Evolutionary conservation across 1,284 basidiomycete species (phyloP).

Genomic region (Anthracocystis setariae): DNA sequence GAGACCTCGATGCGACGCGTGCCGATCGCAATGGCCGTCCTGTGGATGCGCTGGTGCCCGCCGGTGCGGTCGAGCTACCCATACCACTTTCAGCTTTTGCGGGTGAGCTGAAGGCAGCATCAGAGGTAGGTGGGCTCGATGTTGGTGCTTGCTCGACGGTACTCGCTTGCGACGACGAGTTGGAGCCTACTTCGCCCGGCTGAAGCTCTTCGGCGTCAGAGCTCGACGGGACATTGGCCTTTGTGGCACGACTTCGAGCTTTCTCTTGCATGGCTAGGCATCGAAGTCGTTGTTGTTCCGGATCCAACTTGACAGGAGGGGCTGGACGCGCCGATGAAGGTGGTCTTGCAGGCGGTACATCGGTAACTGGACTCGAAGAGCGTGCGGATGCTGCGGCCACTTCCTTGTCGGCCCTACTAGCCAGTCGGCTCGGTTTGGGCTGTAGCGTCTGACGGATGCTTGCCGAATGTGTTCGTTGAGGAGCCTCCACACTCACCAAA

Average conservation of each 20-base stretch:
- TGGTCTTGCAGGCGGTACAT: constrained; percentile 4
- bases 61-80: not conserved
- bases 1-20: constrained; percentile 17
- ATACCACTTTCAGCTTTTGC: not conserved
- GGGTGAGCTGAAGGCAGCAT: not conserved
- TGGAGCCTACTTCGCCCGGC: constrained; percentile 6
- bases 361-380: constrained; percentile 23
- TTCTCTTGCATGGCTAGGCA: constrained; percentile 50
- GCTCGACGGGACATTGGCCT: constrained; percentile 16
- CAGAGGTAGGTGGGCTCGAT: not conserved
- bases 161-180: constrained; percentile 4
- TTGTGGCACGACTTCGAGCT: constrained; percentile 27
- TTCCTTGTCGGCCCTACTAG: not conserved
- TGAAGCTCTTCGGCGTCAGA: constrained; percentile 24
- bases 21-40: constrained; percentile 34
- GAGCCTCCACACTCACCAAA: not conserved
- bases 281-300: constrained; percentile 40
- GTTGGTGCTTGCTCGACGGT: constrained; percentile 5
- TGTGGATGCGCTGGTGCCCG: constrained; percentile 9
- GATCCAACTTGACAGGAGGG: constrained; percentile 24
- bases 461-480: constrained; percentile 1
- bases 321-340: constrained; percentile 20
- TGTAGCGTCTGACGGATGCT: not conserved
- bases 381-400: constrained; percentile 9
- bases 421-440: constrained; percentile 1